Conservation (phyloP, 148 eudicot species). For the Persicaria tinctoria region DNA sequence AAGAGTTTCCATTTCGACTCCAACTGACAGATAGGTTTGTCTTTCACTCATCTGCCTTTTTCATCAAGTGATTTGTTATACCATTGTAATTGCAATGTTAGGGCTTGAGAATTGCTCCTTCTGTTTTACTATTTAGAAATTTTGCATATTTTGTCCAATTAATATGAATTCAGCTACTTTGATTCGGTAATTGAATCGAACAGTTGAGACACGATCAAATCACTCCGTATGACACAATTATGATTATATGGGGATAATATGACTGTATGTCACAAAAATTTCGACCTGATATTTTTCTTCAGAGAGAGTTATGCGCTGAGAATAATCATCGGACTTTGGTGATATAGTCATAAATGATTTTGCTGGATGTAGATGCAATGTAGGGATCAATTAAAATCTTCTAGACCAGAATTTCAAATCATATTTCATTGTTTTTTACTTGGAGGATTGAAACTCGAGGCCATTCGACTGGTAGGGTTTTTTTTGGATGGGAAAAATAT, state of each 20-base stretch:
- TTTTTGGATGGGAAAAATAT: too few relatives aligned
- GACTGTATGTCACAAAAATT: background rate
- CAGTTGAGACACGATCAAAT: background rate
- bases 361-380: constrained; percentile 31
- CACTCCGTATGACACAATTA: background rate
- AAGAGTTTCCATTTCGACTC: background rate
- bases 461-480: too few relatives aligned
- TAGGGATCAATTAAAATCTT: background rate
- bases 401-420: too few relatives aligned
- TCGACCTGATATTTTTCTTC: background rate
- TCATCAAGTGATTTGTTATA: background rate
- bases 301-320: background rate
- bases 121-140: background rate
- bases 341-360: background rate
- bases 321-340: background rate
- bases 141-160: too few relatives aligned
- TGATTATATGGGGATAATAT: background rate
- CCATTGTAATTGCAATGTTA: background rate
- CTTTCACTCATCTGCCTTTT: background rate
- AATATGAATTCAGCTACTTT: background rate
- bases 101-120: background rate
- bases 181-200: background rate
- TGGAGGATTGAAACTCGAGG: too few relatives aligned
- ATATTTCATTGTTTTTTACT: too few relatives aligned
- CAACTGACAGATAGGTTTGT: constrained; percentile 1